Evolutionary conservation across 192 early-diverging fungal species (phyloP).

Genomic region (Linnemannia elongata): DNA sequence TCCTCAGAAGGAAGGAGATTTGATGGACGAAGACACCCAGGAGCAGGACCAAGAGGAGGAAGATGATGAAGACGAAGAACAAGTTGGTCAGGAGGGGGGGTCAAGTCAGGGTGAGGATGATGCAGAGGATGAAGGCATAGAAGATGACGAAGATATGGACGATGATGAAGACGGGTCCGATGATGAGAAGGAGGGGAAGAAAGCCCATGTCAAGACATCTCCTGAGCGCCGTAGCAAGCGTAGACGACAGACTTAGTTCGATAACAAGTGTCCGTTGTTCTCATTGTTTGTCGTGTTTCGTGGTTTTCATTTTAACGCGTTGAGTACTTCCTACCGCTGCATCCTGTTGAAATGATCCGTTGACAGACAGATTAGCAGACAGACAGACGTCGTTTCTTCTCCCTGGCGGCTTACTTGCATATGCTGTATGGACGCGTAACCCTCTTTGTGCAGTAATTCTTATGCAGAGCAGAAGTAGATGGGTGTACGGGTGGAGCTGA

Average conservation of each 20-base stretch:
- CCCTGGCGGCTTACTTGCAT: not conserved
- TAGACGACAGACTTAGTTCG: not conserved
- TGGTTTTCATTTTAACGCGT: not conserved
- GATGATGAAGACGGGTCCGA: not conserved
- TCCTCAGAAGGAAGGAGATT: conserved; percentile 51
- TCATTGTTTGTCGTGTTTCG: too few relatives aligned
- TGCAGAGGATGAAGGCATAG: not conserved
- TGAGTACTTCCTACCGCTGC: not conserved
- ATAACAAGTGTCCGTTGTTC: not conserved
- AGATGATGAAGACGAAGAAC: conserved; percentile 16
- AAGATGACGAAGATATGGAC: not conserved
- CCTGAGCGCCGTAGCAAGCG: conserved; percentile 1
- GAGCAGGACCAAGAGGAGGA: conserved; percentile 23
- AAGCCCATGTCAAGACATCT: not conserved
- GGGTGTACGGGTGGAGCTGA: too few relatives aligned
- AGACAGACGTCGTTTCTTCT: not conserved
- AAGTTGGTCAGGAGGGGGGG: conserved; percentile 17
- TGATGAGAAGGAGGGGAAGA: not conserved
- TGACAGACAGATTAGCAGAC: too few relatives aligned
- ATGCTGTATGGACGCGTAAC: not conserved
- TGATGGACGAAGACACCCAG: conserved; percentile 46
- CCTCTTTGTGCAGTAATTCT: not conserved
- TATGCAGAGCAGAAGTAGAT: too few relatives aligned
- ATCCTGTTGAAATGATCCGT: not conserved
- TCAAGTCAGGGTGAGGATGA: conserved; percentile 28